phyloP scores from a whole-genome alignment of 2,329 filamentous ascomycete genomes.

The Beauveria pseudobassiana region DNA sequence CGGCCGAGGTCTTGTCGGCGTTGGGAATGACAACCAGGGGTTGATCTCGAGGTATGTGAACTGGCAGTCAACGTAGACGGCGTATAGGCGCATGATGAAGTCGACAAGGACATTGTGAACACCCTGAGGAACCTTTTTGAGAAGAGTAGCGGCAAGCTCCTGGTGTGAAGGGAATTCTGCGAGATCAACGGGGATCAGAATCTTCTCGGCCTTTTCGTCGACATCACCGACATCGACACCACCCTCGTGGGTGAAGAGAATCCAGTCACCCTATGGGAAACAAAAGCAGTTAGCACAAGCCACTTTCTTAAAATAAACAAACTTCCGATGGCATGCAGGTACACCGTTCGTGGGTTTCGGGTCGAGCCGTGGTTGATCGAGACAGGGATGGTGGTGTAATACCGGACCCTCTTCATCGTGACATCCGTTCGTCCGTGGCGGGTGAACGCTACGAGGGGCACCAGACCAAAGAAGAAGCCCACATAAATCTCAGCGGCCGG shows the following conservation, averaged over 20 bases:
- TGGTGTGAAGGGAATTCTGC: slow-evolving; percentile 93
- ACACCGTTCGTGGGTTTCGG: slow-evolving; percentile 10
- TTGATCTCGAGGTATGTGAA: slow-evolving; percentile 99
- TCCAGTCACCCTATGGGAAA: slow-evolving; percentile 80
- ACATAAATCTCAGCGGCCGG: slow-evolving; percentile 5
- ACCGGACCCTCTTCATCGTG: slow-evolving; percentile 23
- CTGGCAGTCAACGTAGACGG: slow-evolving; percentile 98
- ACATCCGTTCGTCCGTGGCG: slow-evolving; percentile 33
- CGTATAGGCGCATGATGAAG: slow-evolving; percentile 97
- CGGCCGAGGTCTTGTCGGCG: slow-evolving; percentile 80
- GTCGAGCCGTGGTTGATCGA: slow-evolving; percentile 7
- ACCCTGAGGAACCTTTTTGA: slow-evolving; percentile 90
- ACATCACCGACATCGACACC: slow-evolving; percentile 99
- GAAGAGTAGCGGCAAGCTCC: slow-evolving; percentile 73
- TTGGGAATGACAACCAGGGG: slow-evolving; percentile 96
- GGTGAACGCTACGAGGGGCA: slow-evolving; percentile 20
- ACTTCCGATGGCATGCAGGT: slow-evolving; percentile 5
- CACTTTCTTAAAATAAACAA: not conserved
- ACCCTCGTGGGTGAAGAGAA: slow-evolving; percentile 98
- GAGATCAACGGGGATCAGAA: slow-evolving; percentile 93
- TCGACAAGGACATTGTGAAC: slow-evolving; percentile 97
- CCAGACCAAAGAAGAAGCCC: slow-evolving; percentile 10
- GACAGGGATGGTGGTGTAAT: slow-evolving; percentile 5
- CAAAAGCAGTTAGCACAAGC: slow-evolving; percentile 27
- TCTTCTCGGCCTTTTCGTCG: slow-evolving; percentile 97